Evolutionary conservation across 345 rosid species (phyloP).

Genomic region (Viola odorata): DNA sequence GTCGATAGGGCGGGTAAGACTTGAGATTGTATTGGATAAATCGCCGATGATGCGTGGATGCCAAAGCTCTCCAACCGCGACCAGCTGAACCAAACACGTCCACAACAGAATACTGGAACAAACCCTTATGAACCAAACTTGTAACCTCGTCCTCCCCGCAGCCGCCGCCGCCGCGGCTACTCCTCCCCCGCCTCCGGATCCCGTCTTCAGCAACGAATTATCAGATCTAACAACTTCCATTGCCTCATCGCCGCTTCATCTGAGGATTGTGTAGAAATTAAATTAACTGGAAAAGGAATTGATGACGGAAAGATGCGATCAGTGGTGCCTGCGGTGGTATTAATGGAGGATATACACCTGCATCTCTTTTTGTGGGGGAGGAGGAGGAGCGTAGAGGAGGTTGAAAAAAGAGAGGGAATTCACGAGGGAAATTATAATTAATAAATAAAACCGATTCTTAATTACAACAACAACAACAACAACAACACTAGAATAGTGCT

Average conservation of each 20-base stretch:
- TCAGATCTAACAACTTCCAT: slow-evolving; percentile 18
- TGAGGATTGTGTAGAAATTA: not conserved
- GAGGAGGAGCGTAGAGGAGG: not conserved
- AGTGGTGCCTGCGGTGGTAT: not conserved
- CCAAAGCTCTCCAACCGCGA: slow-evolving; percentile 88
- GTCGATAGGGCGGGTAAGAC: slow-evolving; percentile 18
- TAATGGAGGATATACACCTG: too few relatives aligned
- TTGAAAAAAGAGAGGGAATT: not conserved
- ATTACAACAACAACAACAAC: not conserved
- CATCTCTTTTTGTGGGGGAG: too few relatives aligned
- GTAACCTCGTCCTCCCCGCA: slow-evolving; percentile 57
- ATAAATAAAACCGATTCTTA: not conserved
- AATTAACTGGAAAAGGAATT: not conserved
- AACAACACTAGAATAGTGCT: not conserved
- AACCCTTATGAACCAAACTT: slow-evolving; percentile 79
- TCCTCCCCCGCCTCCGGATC: slow-evolving; percentile 60
- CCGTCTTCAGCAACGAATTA: slow-evolving; percentile 20
- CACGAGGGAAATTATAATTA: not conserved
- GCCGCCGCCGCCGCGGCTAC: slow-evolving; percentile 33
- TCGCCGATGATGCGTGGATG: slow-evolving; percentile 51
- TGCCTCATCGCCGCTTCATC: slow-evolving; percentile 66
- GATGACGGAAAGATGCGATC: not conserved
- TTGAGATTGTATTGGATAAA: slow-evolving; percentile 42
- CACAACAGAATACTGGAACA: slow-evolving; percentile 90
- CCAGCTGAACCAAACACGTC: slow-evolving; percentile 95